Percentiles rank a stretch among this genome's conserved stretches.
Conservation (phyloP, 2,329 filamentous ascomycete species). For the Xylariaceae sp. region DNA sequence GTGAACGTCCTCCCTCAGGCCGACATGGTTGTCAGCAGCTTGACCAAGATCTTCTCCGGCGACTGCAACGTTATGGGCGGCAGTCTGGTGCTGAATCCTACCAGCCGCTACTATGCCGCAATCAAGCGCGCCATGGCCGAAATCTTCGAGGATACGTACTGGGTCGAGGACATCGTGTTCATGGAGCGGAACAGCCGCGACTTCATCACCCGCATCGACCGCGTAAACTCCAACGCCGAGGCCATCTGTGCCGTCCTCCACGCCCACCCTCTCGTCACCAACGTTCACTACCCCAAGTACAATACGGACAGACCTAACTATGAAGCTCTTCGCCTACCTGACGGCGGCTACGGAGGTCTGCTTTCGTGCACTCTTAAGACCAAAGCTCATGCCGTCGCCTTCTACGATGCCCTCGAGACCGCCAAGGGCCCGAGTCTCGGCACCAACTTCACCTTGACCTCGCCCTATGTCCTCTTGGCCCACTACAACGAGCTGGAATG, state of each 20-base stretch:
- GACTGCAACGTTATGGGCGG: conserved; percentile 99
- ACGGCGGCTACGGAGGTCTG: conserved; percentile 84
- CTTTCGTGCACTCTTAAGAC: conserved; percentile 78
- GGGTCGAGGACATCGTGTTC: conserved; percentile 90
- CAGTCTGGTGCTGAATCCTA: conserved; percentile 61
- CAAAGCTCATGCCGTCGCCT: conserved; percentile 67
- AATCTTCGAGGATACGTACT: conserved; percentile 85
- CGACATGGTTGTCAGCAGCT: conserved; percentile 87
- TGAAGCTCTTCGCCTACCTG: conserved; percentile 68
- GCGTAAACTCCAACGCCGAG: conserved; percentile 83
- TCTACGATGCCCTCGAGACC: conserved; percentile 82
- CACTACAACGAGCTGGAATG: conserved; percentile 93
- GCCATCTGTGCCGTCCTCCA: conserved; percentile 70
- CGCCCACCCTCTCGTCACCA: conserved; percentile 61
- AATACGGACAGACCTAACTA: conserved; percentile 68
- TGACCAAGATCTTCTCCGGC: conserved; percentile 96
- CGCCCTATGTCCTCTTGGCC: conserved; percentile 85
- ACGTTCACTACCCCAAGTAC: conserved; percentile 83
- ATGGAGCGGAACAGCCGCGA: conserved; percentile 95
- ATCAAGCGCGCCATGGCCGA: conserved; percentile 63
- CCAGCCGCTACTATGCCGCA: conserved; percentile 62
- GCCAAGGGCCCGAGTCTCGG: conserved; percentile 92
- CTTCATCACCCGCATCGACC: conserved; percentile 75
- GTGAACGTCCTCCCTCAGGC: conserved; percentile 86
- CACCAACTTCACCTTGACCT: conserved; percentile 92